A percentile compares a stretch with the other conserved stretches of the same genome.
phyloP scores from a whole-genome alignment of 306 rosid genomes.

The Medicago ruthenica region DNA sequence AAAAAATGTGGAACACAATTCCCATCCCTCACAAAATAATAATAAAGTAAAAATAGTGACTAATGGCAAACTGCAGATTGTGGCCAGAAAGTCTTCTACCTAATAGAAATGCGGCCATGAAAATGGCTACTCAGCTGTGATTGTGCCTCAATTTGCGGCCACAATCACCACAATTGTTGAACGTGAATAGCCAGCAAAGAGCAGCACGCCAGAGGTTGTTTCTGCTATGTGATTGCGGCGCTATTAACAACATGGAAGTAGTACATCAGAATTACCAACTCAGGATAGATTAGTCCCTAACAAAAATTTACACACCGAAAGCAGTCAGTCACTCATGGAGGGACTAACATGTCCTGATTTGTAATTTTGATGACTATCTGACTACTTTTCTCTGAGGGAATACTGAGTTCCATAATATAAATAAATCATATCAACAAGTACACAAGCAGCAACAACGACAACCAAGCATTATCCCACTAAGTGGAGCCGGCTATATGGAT shows the following conservation, averaged over 20 bases:
- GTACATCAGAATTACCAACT: neutral
- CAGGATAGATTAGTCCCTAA: neutral
- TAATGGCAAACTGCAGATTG: neutral
- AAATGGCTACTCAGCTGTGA: neutral
- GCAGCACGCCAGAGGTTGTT: neutral
- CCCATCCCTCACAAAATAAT: neutral
- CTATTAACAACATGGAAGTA: neutral
- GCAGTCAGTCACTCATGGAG: neutral
- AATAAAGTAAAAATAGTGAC: neutral
- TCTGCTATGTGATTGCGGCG: neutral
- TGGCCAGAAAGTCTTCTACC: neutral
- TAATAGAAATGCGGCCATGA: neutral
- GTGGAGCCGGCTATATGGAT: neutral
- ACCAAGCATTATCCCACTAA: neutral
- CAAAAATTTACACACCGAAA: neutral
- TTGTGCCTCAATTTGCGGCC: neutral
- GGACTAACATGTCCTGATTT: neutral
- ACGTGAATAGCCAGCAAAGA: neutral
- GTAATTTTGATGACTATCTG: neutral
- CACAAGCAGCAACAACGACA: neutral
- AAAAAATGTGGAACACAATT: neutral
- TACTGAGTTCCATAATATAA: neutral
- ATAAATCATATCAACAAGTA: slow-evolving; percentile 1
- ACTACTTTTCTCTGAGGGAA: neutral
- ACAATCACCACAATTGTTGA: neutral